Percentiles rank a stretch among this genome's conserved stretches.
phyloP scores from a whole-genome alignment of 768 basidiomycete species.

The Russula vinacea region DNA sequence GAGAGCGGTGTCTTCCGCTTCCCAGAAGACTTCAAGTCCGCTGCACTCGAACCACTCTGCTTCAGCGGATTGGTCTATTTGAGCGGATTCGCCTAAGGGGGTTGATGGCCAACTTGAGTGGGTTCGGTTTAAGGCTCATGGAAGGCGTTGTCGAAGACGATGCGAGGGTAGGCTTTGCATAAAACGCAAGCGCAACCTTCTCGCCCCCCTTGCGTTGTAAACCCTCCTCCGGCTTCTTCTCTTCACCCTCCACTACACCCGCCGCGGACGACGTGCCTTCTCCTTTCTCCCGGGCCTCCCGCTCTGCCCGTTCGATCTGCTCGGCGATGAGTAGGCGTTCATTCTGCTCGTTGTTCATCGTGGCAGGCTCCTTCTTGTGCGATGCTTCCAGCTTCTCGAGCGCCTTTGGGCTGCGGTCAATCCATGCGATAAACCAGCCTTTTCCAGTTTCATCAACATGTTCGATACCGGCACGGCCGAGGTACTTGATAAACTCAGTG shows the following conservation, averaged over 20 bases:
- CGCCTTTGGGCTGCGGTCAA: conserved; percentile 93
- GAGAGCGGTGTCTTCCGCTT: conserved; percentile 64
- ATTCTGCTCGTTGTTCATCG: conserved; percentile 90
- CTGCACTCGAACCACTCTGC: conserved; percentile 41
- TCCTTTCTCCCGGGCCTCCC: conserved; percentile 43
- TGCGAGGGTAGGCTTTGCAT: conserved; percentile 48
- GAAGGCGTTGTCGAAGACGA: conserved; percentile 38
- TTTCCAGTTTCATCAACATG: conserved; percentile 98
- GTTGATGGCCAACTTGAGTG: conserved; percentile 52
- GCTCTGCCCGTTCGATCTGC: conserved; percentile 86
- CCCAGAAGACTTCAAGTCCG: conserved; percentile 47
- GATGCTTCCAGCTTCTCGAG: conserved; percentile 88
- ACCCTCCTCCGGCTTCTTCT: conserved; percentile 51
- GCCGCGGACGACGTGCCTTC: conserved; percentile 35
- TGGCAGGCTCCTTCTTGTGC: conserved; percentile 86
- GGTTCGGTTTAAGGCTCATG: conserved; percentile 58
- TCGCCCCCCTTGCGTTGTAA: conserved; percentile 73
- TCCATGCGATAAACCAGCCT: conserved; percentile 97
- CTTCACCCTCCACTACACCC: conserved; percentile 34
- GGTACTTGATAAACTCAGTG: conserved; percentile 89
- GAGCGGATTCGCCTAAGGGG: conserved; percentile 61
- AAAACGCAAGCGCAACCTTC: conserved; percentile 66
- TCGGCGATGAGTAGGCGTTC: conserved; percentile 86
- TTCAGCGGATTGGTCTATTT: conserved; percentile 79
- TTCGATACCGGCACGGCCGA: conserved; percentile 63